Conservation (phyloP, 1,284 basidiomycete species). For the Porogramme epimiltina region DNA sequence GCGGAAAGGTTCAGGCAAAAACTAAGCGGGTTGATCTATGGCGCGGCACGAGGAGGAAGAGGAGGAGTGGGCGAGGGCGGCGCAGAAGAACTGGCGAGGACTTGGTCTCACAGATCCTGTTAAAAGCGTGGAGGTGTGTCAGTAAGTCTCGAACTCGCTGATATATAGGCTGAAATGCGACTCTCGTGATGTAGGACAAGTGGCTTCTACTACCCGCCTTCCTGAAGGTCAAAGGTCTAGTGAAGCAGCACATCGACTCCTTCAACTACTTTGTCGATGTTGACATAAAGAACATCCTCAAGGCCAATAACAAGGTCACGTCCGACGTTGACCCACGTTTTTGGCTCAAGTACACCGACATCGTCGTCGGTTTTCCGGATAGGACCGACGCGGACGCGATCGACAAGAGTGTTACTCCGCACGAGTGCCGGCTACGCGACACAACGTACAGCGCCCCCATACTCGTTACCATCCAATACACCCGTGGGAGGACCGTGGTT, state of each 20-base stretch:
- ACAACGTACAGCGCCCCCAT: conserved; percentile 96
- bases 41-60: conserved; percentile 36
- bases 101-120: conserved; percentile 77
- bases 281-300: conserved; percentile 96
- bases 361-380: conserved; percentile 89
- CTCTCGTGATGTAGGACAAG: conserved; percentile 73
- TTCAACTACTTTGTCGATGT: conserved; percentile 99
- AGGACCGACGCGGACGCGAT: conserved; percentile 83
- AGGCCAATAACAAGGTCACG: conserved; percentile 90
- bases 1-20: too few species aligned
- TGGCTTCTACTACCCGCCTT: conserved; percentile 96
- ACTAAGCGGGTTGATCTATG: conserved; percentile 2
- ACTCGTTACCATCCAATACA: conserved; percentile 95
- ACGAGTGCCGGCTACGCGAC: conserved; percentile 97
- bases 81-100: conserved; percentile 65
- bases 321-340: conserved; percentile 98
- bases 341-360: conserved; percentile 97
- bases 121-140: conserved; percentile 73
- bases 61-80: conserved; percentile 63
- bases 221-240: conserved; percentile 95
- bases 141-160: neutral
- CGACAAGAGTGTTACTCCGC: conserved; percentile 89
- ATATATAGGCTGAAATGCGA: neutral
- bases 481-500: conserved; percentile 89
- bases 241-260: conserved; percentile 99